Evolutionary conservation across 2,329 filamentous ascomycete species (phyloP).

Genomic region (Pyricularia pennisetigena): DNA sequence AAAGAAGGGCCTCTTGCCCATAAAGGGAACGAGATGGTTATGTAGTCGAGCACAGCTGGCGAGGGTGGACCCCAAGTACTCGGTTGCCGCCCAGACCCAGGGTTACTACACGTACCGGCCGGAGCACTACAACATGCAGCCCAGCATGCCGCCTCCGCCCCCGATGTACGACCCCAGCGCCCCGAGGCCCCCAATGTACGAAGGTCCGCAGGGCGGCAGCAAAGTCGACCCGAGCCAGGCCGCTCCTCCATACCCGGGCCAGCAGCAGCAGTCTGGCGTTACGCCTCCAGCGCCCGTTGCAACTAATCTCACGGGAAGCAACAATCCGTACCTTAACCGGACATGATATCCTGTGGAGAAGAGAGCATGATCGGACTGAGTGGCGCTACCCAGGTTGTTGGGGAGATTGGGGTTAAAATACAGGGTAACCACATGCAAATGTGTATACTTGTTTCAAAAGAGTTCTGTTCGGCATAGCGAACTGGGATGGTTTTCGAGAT

Average conservation of each 20-base stretch:
- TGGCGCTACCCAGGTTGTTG: not conserved
- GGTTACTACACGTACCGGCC: slow-evolving; percentile 30
- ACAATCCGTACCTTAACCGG: slow-evolving; percentile 17
- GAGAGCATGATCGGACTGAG: not conserved
- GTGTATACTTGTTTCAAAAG: not conserved
- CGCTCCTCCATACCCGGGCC: not conserved
- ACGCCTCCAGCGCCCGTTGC: slow-evolving; percentile 26
- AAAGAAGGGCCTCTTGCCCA: slow-evolving; percentile 51
- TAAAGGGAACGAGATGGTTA: slow-evolving; percentile 59
- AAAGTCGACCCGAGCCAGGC: slow-evolving; percentile 45
- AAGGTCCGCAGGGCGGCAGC: slow-evolving; percentile 35
- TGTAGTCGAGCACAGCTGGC: slow-evolving; percentile 35
- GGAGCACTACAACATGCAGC: slow-evolving; percentile 36
- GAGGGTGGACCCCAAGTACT: slow-evolving; percentile 38
- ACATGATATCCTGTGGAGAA: not conserved
- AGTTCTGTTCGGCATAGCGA: not conserved
- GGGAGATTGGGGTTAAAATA: not conserved
- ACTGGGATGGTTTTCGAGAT: not conserved
- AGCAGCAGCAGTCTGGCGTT: not conserved
- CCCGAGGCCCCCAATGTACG: slow-evolving; percentile 43
- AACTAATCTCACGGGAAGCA: slow-evolving; percentile 20
- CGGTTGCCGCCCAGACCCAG: slow-evolving; percentile 26
- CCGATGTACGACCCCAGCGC: slow-evolving; percentile 48
- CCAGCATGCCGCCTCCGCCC: slow-evolving; percentile 41
- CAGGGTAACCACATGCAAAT: not conserved